Base-by-base conservation (phyloP, 2,329 filamentous ascomycete species). In the Fusarium sp. region DNA sequence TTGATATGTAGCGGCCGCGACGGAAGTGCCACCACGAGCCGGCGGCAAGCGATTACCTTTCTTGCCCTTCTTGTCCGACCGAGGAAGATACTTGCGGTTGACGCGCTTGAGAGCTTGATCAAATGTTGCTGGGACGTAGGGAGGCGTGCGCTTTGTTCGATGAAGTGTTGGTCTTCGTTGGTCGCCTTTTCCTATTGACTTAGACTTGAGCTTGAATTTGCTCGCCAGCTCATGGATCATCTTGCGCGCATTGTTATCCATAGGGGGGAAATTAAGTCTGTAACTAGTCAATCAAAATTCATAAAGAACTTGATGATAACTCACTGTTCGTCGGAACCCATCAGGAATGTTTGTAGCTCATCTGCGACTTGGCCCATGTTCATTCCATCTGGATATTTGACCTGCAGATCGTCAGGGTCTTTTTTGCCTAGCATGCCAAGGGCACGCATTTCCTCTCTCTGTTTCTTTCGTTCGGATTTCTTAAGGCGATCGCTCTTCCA, bases 151-250 rank as follows among this genome's bases (percentile, higher is more conserved):
- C 6, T 85, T 85, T 0, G 93, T 96, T 77, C 95, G 94, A 72
- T 92, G 91, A 5, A 98, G 87, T 2, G 94, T 87, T 0, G 95
- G 93, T 74, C 93, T 94, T 34, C 96, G 91, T 56, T 90, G 88
- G 28, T 89, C 87, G 13, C 92, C 94, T 56, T 88, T 88, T 5
- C 96, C 96, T 26, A 89, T 88, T 1, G 95, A 98, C 79, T 95
- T 94, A 7, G 95, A 98, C 73, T 92, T 96, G 68, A 98, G 84
- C 22, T 90, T 91, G 79, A 98, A 90, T 42, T 88, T 88, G 77
- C 89, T 89, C 18, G 94, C 94, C 44, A 98, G 82, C 67, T 94
- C 89, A 80, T 99, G 96, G 24, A 98, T 87, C 11, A 91, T 84
- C 80, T 94, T 95, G 56, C 96, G 92, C 44, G 92, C 89, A 50